These are phyloP conservation scores for Canna indica DNA, from an alignment of 176 grass and related monocot species.

Conservation along the genomic window DNA sequence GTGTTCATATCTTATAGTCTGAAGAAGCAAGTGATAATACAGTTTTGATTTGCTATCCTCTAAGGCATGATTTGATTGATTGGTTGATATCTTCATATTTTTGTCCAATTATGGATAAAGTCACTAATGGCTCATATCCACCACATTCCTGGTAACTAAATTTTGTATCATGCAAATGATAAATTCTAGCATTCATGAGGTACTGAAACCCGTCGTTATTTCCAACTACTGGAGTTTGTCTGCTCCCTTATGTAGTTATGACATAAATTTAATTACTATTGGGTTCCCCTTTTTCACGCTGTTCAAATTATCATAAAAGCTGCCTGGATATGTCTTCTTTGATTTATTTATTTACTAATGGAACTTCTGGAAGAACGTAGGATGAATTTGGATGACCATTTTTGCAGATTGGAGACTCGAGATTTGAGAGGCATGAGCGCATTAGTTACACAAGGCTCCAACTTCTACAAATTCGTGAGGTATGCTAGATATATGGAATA, in stretches of 20 bases:
- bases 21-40: background rate
- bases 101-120: background rate
- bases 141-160: background rate
- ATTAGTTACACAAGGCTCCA: slow-evolving; percentile 72
- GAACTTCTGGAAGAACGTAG: background rate
- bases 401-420: slow-evolving; percentile 58
- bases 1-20: background rate
- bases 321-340: background rate
- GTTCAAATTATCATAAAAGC: background rate
- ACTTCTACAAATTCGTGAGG: slow-evolving; percentile 79
- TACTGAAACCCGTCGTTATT: background rate
- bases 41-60: background rate
- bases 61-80: background rate
- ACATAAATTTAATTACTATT: background rate
- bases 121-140: background rate
- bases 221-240: background rate
- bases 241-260: background rate
- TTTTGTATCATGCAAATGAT: background rate
- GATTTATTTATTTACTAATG: background rate
- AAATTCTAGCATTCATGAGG: background rate
- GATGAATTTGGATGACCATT: background rate
- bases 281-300: background rate
- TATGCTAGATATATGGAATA: slow-evolving; percentile 19
- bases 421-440: slow-evolving; percentile 48
- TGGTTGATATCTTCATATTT: background rate